phyloP scores from a whole-genome alignment of 1,284 basidiomycete genomes.

The Ganoderma leucocontextum region DNA sequence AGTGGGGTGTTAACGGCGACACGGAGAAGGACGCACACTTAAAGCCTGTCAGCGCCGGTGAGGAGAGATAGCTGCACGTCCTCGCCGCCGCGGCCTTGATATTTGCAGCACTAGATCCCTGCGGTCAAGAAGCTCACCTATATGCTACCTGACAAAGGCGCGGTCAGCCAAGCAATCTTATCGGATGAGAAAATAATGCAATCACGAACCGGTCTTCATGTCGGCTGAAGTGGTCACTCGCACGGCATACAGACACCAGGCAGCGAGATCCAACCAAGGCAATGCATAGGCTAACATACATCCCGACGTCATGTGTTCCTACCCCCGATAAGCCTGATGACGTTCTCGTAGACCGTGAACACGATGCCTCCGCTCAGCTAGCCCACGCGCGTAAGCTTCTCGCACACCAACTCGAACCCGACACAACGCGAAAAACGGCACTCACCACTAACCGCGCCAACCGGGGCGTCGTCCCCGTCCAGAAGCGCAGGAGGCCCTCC shows the following conservation, averaged over 20 bases:
- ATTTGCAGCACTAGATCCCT: no score
- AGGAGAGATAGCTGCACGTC: no score
- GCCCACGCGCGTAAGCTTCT: constrained; percentile 18
- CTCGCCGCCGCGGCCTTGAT: no score
- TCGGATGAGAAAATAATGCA: neutral
- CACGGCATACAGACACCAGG: neutral
- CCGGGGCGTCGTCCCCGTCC: constrained; percentile 95
- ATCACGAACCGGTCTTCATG: neutral
- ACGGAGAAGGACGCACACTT: no score
- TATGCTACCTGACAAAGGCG: neutral
- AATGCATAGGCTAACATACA: neutral
- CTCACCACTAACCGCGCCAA: constrained; percentile 86
- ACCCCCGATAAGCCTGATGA: constrained; percentile 60
- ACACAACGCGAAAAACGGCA: constrained; percentile 25
- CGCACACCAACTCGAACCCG: neutral
- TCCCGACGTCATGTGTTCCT: constrained; percentile 27
- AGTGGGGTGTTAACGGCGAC: no score
- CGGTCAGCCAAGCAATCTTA: neutral
- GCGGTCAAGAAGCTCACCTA: neutral
- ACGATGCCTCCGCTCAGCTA: constrained; percentile 95
- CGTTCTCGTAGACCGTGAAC: constrained; percentile 92
- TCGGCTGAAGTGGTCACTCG: neutral
- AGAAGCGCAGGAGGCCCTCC: constrained; percentile 89
- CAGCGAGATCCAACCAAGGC: neutral
- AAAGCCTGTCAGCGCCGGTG: no score